Base-by-base conservation (phyloP, 2,329 filamentous ascomycete genomes). In the Arthrobotrys sinensis region DNA sequence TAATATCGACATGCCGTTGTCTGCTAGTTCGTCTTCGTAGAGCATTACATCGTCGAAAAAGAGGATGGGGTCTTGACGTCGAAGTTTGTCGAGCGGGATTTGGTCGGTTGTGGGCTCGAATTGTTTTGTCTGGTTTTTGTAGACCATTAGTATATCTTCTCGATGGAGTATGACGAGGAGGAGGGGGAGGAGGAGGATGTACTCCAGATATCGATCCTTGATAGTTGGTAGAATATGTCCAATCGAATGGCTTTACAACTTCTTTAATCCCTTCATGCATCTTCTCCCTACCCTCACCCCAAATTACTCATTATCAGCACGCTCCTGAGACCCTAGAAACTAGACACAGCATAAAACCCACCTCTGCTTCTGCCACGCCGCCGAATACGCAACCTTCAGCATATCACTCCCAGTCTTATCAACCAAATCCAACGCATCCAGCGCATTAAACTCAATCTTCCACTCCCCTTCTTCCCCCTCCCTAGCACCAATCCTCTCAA, bases 11-110 rank as follows among this genome's bases (percentile, higher is more conserved):
- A 98, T 96, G 79, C 96, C 96, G 83, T 99, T 99, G 85, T 99
- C 96, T 78, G 97, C 96, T 55, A 99, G 89, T 86, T 99, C 96
- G 85, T 96, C 96, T 86, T 99, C 96, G 84, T 97, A 99, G 57
- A 99, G 88, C 82, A 97, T 90, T 45, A 99, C 93, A 82, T 98
- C 94, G 85, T 98, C 95, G 83, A 96, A 97, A 87, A 98, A 97
- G 4, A 97, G 86, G 80, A 99, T 99, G 0, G 96, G 96, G 83
- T 99, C 96, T 12, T 93, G 92, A 36, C 93, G 90, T 84, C 92
- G 93, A 63, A 99, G 88, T 48, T 98, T 88, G 82, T 95, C 93
- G 71, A 97, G 88, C 3, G 96, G 94, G 79, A 99, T 96, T 69
- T 88, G 85, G 16, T 79, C 80, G 24, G 75, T 81, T 81, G 43